Conservation (phyloP, 768 basidiomycete species). For the Phanerochaete carnosa region DNA sequence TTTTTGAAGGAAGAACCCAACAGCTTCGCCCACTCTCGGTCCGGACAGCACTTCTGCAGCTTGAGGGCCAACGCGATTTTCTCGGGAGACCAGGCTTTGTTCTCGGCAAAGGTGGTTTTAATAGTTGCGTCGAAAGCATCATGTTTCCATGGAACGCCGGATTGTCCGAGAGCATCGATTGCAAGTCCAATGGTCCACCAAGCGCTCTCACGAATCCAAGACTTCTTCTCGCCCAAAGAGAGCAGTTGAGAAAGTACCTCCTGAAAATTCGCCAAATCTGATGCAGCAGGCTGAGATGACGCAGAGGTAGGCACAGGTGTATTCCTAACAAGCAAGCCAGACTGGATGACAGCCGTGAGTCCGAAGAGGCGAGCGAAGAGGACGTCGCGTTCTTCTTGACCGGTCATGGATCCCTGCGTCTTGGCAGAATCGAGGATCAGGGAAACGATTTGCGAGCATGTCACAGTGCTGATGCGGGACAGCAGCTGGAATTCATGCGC, state of each 20-base stretch:
- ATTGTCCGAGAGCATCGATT: constrained; percentile 54
- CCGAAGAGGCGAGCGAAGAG: constrained; percentile 94
- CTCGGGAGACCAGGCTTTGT: constrained; percentile 76
- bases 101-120: constrained; percentile 48
- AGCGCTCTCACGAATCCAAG: constrained; percentile 87
- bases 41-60: constrained; percentile 58
- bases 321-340: constrained; percentile 71
- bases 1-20: constrained; percentile 77
- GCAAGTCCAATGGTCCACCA: constrained; percentile 80
- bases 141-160: constrained; percentile 67
- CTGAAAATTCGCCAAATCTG: constrained; percentile 57
- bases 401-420: constrained; percentile 71
- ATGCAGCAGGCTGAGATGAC: constrained; percentile 49
- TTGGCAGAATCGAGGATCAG: constrained; percentile 73
- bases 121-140: constrained; percentile 54
- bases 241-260: constrained; percentile 59
- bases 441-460: constrained; percentile 72
- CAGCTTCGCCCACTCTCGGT: constrained; percentile 63
- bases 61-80: constrained; percentile 79
- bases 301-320: constrained; percentile 50
- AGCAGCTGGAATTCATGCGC: constrained; percentile 54
- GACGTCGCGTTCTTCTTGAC: constrained; percentile 90
- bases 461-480: constrained; percentile 72
- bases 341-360: constrained; percentile 79
- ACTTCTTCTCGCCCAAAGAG: constrained; percentile 75